Percentiles rank a stretch among this genome's conserved stretches.
These are phyloP conservation scores for Tetrapisispora namnaoensis DNA, from an alignment of 805 yeast species.

Conservation along the genomic window DNA sequence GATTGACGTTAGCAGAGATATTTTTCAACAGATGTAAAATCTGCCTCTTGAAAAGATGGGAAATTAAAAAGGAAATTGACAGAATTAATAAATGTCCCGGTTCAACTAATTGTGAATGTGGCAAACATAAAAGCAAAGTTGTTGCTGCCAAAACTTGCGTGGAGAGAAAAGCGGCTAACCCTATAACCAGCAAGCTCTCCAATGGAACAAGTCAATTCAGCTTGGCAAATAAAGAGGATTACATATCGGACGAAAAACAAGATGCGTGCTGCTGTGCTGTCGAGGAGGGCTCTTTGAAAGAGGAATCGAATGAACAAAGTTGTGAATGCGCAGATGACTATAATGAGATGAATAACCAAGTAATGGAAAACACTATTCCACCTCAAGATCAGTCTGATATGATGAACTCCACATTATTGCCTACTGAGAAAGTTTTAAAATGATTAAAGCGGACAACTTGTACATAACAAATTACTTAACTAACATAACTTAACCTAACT, in stretches of 20 bases:
- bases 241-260: background rate
- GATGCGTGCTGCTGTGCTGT: slow-evolving; percentile 5
- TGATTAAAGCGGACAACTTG: background rate
- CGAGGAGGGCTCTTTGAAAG: background rate
- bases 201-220: background rate
- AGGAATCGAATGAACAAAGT: background rate
- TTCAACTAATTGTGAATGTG: slow-evolving; percentile 21
- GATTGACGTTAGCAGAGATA: slow-evolving; percentile 61
- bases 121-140: slow-evolving; percentile 12
- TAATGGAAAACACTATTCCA: slow-evolving; percentile 19
- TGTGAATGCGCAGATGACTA: slow-evolving; percentile 1
- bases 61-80: slow-evolving; percentile 22
- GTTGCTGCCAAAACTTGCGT: background rate
- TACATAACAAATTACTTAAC: background rate
- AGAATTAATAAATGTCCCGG: slow-evolving; percentile 24
- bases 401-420: slow-evolving; percentile 25
- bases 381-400: slow-evolving; percentile 21
- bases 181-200: background rate
- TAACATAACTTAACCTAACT: background rate
- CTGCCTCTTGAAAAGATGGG: slow-evolving; percentile 26
- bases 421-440: slow-evolving; percentile 10
- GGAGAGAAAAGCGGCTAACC: background rate
- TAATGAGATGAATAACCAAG: slow-evolving; percentile 4
- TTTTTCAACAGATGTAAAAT: slow-evolving; percentile 46
- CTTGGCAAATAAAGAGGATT: background rate